Evolutionary conservation across 2,329 filamentous ascomycete genomes (phyloP).

Genomic region (Grosmannia serpens): DNA sequence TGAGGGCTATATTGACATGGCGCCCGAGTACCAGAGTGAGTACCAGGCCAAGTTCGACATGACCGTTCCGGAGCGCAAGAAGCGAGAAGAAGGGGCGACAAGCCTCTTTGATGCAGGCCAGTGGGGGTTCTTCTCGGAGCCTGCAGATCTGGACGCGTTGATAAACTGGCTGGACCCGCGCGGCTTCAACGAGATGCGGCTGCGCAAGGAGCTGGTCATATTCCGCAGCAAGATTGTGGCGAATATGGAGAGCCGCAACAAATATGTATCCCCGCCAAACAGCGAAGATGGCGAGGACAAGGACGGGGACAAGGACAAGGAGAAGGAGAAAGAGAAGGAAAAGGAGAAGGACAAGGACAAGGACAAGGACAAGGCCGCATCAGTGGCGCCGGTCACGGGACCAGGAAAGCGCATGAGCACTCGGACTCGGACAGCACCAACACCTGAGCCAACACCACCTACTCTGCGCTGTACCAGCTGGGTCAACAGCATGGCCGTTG

Average conservation of each 20-base stretch:
- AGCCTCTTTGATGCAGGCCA: constrained; percentile 65
- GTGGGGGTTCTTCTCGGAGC: constrained; percentile 86
- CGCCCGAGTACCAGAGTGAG: constrained; percentile 57
- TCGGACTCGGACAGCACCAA: constrained; percentile 25
- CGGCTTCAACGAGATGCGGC: constrained; percentile 73
- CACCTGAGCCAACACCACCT: constrained; percentile 32
- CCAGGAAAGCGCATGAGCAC: constrained; percentile 31
- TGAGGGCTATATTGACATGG: constrained; percentile 73
- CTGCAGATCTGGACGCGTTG: constrained; percentile 64
- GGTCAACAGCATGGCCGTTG: constrained; percentile 45
- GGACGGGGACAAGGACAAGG: constrained; percentile 2
- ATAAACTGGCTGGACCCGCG: constrained; percentile 82
- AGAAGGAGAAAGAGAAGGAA: too few species aligned
- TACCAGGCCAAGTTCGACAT: constrained; percentile 69
- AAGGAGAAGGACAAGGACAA: constrained; percentile 20
- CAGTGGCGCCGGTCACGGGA: neutral
- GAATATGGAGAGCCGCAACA: constrained; percentile 70
- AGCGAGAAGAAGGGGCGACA: constrained; percentile 71
- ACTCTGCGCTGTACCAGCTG: constrained; percentile 40
- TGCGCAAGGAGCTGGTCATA: constrained; percentile 72
- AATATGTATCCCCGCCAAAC: constrained; percentile 51
- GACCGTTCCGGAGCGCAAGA: constrained; percentile 77
- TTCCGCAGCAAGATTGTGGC: constrained; percentile 66
- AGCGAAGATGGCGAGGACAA: constrained; percentile 24
- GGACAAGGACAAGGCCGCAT: neutral